Percentiles rank a stretch among this genome's conserved stretches.
phyloP scores from a whole-genome alignment of 352 stramenopile genomes.

The Globisporangium viniferum region DNA sequence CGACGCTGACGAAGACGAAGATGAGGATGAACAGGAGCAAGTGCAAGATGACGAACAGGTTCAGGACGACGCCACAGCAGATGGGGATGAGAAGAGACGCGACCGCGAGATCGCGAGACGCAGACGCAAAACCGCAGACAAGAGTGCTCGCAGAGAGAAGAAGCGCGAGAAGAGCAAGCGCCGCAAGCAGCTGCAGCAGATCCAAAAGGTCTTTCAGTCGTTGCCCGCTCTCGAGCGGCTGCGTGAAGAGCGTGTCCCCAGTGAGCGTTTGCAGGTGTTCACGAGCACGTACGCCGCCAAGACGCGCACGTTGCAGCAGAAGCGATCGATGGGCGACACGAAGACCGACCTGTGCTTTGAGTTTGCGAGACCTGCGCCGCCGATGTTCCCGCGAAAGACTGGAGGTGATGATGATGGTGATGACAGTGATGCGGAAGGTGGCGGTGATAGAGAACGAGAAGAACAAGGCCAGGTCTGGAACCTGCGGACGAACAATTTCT shows the following conservation, averaged over 20 bases:
- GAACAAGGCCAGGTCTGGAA: conserved; percentile 9
- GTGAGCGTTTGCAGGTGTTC: conserved; percentile 44
- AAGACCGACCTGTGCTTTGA: conserved; percentile 56
- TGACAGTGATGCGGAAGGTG: background rate
- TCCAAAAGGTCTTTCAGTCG: conserved; percentile 30
- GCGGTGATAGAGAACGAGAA: background rate
- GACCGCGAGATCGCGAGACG: conserved; percentile 23
- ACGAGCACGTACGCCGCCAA: conserved; percentile 53
- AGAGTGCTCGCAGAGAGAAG: conserved; percentile 21
- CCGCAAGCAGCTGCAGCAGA: conserved; percentile 19
- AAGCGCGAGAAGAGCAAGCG: conserved; percentile 26
- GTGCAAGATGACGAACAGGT: conserved; percentile 4
- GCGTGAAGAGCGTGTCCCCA: conserved; percentile 39
- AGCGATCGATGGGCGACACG: conserved; percentile 57
- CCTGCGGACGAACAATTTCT: conserved; percentile 16
- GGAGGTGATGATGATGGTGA: background rate
- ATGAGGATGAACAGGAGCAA: background rate
- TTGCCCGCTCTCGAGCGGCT: conserved; percentile 42
- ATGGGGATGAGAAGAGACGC: conserved; percentile 12
- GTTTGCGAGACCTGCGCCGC: conserved; percentile 40
- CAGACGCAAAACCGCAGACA: conserved; percentile 11
- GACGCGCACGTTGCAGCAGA: conserved; percentile 40
- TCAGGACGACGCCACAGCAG: conserved; percentile 5
- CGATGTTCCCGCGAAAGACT: background rate
- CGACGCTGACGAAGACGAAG: conserved; percentile 18